Base-by-base conservation (phyloP, 2,329 filamentous ascomycete species). In the Hypocrella siamensis region DNA sequence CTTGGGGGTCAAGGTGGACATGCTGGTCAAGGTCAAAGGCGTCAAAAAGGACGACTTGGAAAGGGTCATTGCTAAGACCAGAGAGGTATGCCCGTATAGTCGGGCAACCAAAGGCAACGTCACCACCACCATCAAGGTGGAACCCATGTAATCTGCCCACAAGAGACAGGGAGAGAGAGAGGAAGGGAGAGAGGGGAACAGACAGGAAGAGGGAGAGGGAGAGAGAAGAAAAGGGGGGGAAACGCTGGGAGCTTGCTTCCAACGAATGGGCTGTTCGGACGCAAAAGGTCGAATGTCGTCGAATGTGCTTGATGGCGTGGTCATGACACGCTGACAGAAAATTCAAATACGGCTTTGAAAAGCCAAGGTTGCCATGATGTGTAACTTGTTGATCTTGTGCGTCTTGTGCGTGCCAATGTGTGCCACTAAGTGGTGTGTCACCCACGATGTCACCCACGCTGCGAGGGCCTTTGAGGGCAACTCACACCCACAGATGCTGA, bases 1-100 rank as follows among this genome's bases (percentile, higher is more conserved):
- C 32, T 49, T 63, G 46, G 57, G 59, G 1, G 43, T 63, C 26
- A 40, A 55, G 4, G 59, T 61, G 3, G 51, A 61, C 17, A 54
- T 63, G 51, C 48, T 53, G 26, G 51, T 62, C 11, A 53, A 47
- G 42, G 37, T 48, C 31, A 47, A 51, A 43, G 46, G 47, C 1
- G 19, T 49, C 26, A 33, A 41, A 8, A 35, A 41, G 17, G 39
- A 33, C 6, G 40, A 44, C 18, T 28, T 49, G 18, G 41, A 49
- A 17, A 45, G 41, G 41, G 35, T 49, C 5, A 43, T 48, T 6
- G 37, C 38, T 12, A 42, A 41, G 39, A 42, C 47, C 2, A 40
- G 45, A 32, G 42, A 48, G 35, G 38, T 41, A 4, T 49, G 47
- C 29, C 47, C 47, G 5, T 49, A 49, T 29, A 46, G 43, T 19